A percentile compares a stretch with the other conserved stretches of the same genome.
Conservation (phyloP, 257 asterid genomes). For the Solanum ahanhuiri region DNA sequence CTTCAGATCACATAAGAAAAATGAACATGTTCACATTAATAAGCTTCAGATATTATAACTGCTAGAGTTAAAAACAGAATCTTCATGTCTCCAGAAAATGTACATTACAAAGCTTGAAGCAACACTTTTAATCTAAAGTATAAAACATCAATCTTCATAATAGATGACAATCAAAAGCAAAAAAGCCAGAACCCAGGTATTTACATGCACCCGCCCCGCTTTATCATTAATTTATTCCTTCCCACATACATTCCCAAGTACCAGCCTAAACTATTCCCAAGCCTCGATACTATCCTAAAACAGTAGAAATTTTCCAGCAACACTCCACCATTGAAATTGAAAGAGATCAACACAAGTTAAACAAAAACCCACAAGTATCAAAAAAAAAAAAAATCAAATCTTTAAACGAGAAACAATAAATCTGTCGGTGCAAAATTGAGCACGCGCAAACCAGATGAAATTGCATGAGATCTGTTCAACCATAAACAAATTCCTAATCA, state of each 20-base stretch:
- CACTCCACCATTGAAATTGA: neutral
- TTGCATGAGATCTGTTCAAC: neutral
- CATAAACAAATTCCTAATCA: neutral
- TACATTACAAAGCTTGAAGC: neutral
- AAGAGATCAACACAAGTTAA: neutral
- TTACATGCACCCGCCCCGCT: neutral
- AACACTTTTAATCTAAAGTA: neutral
- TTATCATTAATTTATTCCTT: neutral
- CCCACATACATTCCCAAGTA: neutral
- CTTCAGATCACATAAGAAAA: neutral
- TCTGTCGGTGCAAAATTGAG: neutral
- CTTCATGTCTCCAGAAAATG: neutral
- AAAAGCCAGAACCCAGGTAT: neutral
- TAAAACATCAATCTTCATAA: neutral
- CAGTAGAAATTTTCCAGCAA: neutral
- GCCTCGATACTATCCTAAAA: neutral
- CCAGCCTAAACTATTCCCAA: neutral
- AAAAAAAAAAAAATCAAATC: neutral
- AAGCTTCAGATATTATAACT: neutral
- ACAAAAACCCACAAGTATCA: neutral
- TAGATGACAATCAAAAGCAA: neutral
- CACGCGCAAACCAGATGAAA: neutral
- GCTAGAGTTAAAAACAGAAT: neutral
- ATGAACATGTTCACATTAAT: neutral
- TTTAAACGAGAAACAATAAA: neutral